Conservation (phyloP, 805 yeast genomes). For the Myxozyma kluyveri region DNA sequence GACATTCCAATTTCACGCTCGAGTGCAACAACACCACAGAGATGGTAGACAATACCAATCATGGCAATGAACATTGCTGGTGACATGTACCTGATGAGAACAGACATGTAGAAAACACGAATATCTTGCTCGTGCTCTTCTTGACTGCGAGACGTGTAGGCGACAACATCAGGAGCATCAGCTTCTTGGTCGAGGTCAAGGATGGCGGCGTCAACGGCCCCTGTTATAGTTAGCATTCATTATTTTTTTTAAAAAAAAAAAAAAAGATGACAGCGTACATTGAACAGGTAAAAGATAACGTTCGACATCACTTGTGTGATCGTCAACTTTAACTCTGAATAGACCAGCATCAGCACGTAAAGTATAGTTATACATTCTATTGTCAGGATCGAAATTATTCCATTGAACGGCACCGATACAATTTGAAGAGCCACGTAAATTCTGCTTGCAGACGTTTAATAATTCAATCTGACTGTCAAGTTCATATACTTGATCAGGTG, state of each 20-base stretch:
- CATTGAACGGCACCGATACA: constrained; percentile 41
- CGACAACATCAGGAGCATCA: constrained; percentile 35
- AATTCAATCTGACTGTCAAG: constrained; percentile 33
- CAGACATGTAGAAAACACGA: constrained; percentile 34
- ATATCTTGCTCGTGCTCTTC: constrained; percentile 32
- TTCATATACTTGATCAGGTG: constrained; percentile 32
- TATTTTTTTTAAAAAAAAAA: background rate
- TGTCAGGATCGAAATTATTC: constrained; percentile 35
- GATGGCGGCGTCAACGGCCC: constrained; percentile 29
- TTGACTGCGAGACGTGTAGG: constrained; percentile 36
- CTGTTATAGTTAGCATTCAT: constrained; percentile 10
- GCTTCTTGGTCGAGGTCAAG: constrained; percentile 35
- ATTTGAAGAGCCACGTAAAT: constrained; percentile 36
- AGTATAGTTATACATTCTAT: constrained; percentile 38
- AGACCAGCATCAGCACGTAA: constrained; percentile 39
- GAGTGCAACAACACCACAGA: constrained; percentile 38
- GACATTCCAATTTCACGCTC: constrained; percentile 39
- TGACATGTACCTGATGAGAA: constrained; percentile 35
- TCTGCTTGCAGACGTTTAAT: constrained; percentile 35
- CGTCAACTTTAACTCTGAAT: constrained; percentile 32
- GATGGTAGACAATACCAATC: constrained; percentile 41
- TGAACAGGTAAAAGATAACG: constrained; percentile 38
- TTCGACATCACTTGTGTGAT: constrained; percentile 35
- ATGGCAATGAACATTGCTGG: constrained; percentile 40
- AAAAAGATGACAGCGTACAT: constrained; percentile 33